phyloP scores from a whole-genome alignment of 148 eudicot genomes.

The Persicaria tinctoria region DNA sequence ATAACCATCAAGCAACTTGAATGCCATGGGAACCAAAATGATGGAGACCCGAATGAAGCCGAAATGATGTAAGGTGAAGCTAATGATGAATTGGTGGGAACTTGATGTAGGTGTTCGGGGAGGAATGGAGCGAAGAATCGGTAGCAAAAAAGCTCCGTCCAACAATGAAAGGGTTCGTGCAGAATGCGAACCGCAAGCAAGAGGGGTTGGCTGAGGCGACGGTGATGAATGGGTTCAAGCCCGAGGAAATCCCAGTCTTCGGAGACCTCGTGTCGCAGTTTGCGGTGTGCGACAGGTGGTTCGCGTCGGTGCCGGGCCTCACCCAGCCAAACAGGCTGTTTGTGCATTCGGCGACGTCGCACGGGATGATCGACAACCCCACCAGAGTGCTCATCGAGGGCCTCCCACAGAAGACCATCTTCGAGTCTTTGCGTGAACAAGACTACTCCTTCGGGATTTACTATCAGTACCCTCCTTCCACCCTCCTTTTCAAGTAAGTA shows the following conservation, averaged over 20 bases:
- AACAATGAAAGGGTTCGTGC: constrained; percentile 65
- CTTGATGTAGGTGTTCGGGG: constrained; percentile 37
- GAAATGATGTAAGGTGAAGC: too few species aligned
- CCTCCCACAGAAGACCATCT: constrained; percentile 27
- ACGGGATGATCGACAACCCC: constrained; percentile 22
- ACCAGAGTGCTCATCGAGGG: constrained; percentile 17
- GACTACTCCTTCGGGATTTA: constrained; percentile 24
- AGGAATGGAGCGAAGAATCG: constrained; percentile 41
- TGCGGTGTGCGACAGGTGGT: constrained; percentile 60
- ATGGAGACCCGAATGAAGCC: too few species aligned
- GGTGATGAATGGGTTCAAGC: constrained; percentile 78
- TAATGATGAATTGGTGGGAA: neutral
- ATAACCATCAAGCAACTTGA: too few species aligned
- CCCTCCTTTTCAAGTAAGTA: constrained; percentile 26
- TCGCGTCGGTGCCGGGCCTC: constrained; percentile 24
- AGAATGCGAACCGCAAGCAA: constrained; percentile 40
- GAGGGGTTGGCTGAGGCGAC: constrained; percentile 29
- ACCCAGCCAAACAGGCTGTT: constrained; percentile 29
- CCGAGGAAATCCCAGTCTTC: constrained; percentile 52
- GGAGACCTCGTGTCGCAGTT: constrained; percentile 57
- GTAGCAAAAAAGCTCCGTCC: constrained; percentile 31
- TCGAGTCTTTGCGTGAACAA: constrained; percentile 21
- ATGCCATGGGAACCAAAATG: too few species aligned
- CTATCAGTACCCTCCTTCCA: constrained; percentile 23
- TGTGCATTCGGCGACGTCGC: constrained; percentile 29